Evolutionary conservation across 371 early-diverging fungal genomes (phyloP).

Genomic region (Mortierella sp.): DNA sequence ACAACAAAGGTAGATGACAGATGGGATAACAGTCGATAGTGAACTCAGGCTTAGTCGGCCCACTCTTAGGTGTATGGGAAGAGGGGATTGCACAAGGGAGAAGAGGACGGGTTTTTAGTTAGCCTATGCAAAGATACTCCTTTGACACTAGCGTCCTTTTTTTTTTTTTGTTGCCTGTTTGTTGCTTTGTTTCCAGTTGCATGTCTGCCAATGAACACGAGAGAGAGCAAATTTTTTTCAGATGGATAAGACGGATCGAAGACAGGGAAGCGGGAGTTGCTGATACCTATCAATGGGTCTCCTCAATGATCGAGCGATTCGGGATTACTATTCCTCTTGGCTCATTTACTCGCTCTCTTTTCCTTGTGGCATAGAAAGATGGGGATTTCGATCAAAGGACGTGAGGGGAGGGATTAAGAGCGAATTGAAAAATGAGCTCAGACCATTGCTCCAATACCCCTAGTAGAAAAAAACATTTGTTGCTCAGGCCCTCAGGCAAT

Average conservation of each 20-base stretch:
- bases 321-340: not conserved
- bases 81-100: not conserved
- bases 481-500: not conserved
- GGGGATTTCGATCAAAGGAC: not conserved
- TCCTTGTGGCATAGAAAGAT: not conserved
- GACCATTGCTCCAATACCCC: not conserved
- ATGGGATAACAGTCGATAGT: not conserved
- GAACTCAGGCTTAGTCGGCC: not conserved
- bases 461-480: not conserved
- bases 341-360: not conserved
- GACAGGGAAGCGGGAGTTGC: not conserved
- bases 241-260: not conserved
- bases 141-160: not conserved
- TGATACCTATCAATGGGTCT: not conserved
- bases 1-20: not conserved
- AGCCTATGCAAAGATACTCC: constrained; percentile 1
- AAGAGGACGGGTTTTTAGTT: not conserved
- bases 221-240: not conserved
- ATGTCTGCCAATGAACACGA: not conserved
- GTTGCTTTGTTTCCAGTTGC: not conserved
- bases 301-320: not conserved
- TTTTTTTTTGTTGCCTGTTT: not conserved
- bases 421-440: not conserved
- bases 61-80: not conserved
- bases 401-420: constrained; percentile 2